Evolutionary conservation across 2,329 filamentous ascomycete species (phyloP).

Genomic region (Colletotrichum lini): DNA sequence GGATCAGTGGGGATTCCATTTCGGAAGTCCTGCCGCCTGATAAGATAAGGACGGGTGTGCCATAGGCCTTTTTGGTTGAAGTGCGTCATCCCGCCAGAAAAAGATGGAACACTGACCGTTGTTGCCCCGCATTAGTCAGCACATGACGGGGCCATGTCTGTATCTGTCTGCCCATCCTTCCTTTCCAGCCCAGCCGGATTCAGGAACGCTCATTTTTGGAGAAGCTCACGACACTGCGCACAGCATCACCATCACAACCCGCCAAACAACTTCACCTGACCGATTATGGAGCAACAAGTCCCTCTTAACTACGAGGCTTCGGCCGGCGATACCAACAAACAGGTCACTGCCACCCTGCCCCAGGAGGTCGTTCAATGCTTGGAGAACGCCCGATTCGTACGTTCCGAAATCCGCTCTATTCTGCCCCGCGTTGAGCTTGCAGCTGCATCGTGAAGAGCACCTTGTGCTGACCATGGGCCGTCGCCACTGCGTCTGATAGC

Average conservation of each 20-base stretch:
- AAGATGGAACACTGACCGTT: background rate
- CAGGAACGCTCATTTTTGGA: conserved; percentile 13
- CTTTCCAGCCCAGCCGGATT: conserved; percentile 29
- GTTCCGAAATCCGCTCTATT: conserved; percentile 47
- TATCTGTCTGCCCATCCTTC: conserved; percentile 27
- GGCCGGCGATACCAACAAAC: conserved; percentile 79
- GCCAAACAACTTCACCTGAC: conserved; percentile 45
- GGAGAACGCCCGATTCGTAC: conserved; percentile 94
- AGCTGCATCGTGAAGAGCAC: conserved; percentile 6
- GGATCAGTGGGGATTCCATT: background rate
- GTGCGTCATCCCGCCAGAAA: conserved; percentile 28
- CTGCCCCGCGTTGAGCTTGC: background rate
- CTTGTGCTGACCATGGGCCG: conserved; percentile 25
- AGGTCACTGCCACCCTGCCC: conserved; percentile 79
- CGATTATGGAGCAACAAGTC: conserved; percentile 73
- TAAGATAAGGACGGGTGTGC: conserved; percentile 28
- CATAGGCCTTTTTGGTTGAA: background rate
- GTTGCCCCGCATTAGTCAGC: conserved; percentile 42
- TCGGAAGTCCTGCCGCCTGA: background rate
- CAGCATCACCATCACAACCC: background rate
- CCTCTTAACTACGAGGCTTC: conserved; percentile 84
- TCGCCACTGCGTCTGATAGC: conserved; percentile 63
- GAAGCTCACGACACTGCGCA: conserved; percentile 26
- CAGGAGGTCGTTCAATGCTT: conserved; percentile 90
- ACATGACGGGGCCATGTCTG: background rate